These are phyloP conservation scores for Ceratocystis harringtonii DNA, from an alignment of 2,329 filamentous ascomycete genomes.

Conservation along the genomic window DNA sequence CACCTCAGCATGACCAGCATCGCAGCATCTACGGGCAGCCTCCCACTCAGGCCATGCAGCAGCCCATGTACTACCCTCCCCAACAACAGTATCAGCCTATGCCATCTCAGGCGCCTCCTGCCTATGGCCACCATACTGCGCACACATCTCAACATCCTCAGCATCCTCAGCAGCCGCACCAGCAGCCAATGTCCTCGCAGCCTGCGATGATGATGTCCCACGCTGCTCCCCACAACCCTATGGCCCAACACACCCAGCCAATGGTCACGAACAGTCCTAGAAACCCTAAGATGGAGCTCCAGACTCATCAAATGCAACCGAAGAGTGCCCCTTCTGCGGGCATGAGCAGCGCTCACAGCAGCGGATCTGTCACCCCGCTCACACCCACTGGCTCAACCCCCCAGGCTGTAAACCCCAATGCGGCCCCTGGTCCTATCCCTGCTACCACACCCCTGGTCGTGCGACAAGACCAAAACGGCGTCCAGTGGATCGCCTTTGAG, in stretches of 20 bases:
- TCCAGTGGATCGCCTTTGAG: conserved; percentile 98
- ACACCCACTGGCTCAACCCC: conserved; percentile 33
- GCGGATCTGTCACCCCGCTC: conserved; percentile 22
- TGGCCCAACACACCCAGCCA: conserved; percentile 36
- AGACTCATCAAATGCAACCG: conserved; percentile 45
- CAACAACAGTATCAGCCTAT: conserved; percentile 52
- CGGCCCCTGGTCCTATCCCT: conserved; percentile 88
- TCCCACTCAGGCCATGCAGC: conserved; percentile 61
- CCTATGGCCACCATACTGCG: conserved; percentile 44
- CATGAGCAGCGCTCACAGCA: conserved; percentile 26
- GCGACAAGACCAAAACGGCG: conserved; percentile 85
- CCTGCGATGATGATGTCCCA: conserved; percentile 54
- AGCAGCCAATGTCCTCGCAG: conserved; percentile 48
- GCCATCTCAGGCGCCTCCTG: conserved; percentile 45
- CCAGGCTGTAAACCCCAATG: conserved; percentile 62
- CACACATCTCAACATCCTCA: conserved; percentile 40
- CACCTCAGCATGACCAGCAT: conserved; percentile 78
- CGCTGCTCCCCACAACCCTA: conserved; percentile 40
- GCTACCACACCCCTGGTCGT: conserved; percentile 92
- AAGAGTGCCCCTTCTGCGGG: conserved; percentile 30
- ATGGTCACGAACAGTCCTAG: conserved; percentile 45
- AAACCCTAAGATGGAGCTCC: conserved; percentile 46
- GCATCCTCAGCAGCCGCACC: conserved; percentile 36
- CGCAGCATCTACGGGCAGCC: conserved; percentile 73
- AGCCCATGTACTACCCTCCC: conserved; percentile 60